Base-by-base conservation (phyloP, 2,329 filamentous ascomycete genomes). In the Penicillium sp. region DNA sequence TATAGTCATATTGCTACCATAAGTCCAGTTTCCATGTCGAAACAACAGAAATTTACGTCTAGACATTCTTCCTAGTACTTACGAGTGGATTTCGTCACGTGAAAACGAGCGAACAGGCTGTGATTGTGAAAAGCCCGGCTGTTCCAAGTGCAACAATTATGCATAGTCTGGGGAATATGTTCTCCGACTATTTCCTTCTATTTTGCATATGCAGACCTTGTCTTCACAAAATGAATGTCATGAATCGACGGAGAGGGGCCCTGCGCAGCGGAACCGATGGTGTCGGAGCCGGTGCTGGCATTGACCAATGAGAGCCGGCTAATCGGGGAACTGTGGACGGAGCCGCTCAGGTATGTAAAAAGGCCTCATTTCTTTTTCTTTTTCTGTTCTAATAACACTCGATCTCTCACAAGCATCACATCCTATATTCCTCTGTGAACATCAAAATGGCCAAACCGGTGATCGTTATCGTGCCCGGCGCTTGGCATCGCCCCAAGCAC, bases 381-480 rank as follows among this genome's bases (percentile, higher is more conserved):
- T 14, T 33, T 30, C 10, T 20, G 4, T 11, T 2, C 9, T 36
- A 6, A 18, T 36, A 18, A 8, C n/a, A 8, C n/a, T 33, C 30
- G 1, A 2, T 35, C 9, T 4, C 14, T 33, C 30, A 6, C 30
- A 33, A 33, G 14, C 6, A 1, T 33, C 13, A 33, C 10, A 13
- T 30, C 10, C 3, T 39, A 49, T 44, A 39, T 28, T 30, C 1
- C 2, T 48, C 13, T 16, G n/a, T 5, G 4, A 16, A 28, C 14
- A n/a, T 45, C 20, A 18, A 33, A 30, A 67, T 67, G 64, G 24
- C 53, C 22, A 61, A 56, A 4, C 61, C 64, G 28, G 55, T 54
- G 1, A 51, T 65, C 31, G 51, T 67, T n/a, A 60, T 67, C 30
- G 56, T 66, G n/a, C 65, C 65, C n/a, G 65, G 64, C n/a, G 54